Evolutionary conservation across 352 stramenopile species (phyloP), one percentile per base, ranked within the genome.

Genomic region (Nothophytophthora sp.): DNA sequence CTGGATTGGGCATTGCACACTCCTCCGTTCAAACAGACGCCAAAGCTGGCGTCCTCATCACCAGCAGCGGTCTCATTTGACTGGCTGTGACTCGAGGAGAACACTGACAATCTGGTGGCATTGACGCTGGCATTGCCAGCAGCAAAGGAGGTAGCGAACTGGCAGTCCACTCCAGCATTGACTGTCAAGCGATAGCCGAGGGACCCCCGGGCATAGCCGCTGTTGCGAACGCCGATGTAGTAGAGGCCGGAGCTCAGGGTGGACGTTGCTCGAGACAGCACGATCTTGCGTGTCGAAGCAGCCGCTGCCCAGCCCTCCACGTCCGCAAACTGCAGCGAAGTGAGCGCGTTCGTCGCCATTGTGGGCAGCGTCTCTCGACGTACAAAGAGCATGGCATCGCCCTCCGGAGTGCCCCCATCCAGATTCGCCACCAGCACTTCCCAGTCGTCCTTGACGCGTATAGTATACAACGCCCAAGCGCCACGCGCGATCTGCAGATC

Each of bases 151-250:
- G 47, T 56, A 23, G 57, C 46, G 0, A 51, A 58, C 30, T 40
- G 28, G 35, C 82, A 92, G 47, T 78, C 62, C 0, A 39, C 41
- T 18, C 68, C 86, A 20, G 57, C 61, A 27, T 90, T 80, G 19
- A 91, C 81, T 0, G 60, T 73, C 4, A 92, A 65, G 2, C 43
- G 49, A 35, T 85, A 92, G 0, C 63, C 61, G 6, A 94, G 65
- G 3, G 65, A 39, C 0, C 48, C 67, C 0, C 70, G 59, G 5
- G 76, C 83, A 37, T 91, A 94, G 13, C 45, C 57, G 24, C 73
- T 85, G 53, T 92, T 94, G 60, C 73, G 77, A 11, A 94, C 63
- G 9, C 76, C 76, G 19, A 92, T 70, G 52, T 90, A 94, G 56
- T 90, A 88, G 29, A 94, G 35, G 0, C 76, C 83, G 1, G 79